Conservation (phyloP, 2,329 filamentous ascomycete genomes). For the Penicillium decumbens region DNA sequence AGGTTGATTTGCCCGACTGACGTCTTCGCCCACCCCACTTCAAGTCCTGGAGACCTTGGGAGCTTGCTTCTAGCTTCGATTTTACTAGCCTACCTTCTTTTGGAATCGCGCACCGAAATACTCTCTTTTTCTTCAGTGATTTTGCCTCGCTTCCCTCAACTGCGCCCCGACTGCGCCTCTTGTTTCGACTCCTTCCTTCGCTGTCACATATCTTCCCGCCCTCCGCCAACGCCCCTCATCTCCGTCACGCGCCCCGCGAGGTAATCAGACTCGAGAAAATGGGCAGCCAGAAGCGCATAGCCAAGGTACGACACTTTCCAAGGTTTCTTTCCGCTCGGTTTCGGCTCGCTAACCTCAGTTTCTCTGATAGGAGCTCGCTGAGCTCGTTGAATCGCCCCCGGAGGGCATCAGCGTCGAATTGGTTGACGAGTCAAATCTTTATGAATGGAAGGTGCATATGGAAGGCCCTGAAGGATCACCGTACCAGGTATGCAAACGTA, state of each 20-base stretch:
- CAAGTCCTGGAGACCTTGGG: conserved; percentile 2
- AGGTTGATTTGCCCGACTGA: conserved; percentile 12
- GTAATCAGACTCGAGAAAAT: conserved; percentile 21
- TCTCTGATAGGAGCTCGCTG: conserved; percentile 54
- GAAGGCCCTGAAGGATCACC: conserved; percentile 61
- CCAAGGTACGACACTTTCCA: conserved; percentile 34
- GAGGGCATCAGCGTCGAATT: conserved; percentile 55
- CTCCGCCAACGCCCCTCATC: conserved; percentile 11
- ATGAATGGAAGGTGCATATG: conserved; percentile 64
- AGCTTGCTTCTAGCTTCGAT: conserved; percentile 17
- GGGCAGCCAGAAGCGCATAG: conserved; percentile 46
- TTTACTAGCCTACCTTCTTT: background rate
- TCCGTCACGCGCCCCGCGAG: conserved; percentile 12
- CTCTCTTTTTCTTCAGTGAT: background rate
- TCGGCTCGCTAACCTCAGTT: background rate
- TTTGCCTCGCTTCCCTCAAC: background rate
- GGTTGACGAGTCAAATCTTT: conserved; percentile 60
- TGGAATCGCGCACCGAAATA: background rate
- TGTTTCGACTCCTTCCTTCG: background rate
- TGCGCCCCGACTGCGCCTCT: background rate
- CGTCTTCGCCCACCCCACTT: conserved; percentile 16
- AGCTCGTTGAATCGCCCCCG: conserved; percentile 54
- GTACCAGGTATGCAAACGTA: conserved; percentile 52
- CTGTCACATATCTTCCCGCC: conserved; percentile 1
- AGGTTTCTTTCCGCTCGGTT: background rate